Base-by-base conservation (phyloP, 2,329 filamentous ascomycete genomes). In the Colletotrichum cereale region DNA sequence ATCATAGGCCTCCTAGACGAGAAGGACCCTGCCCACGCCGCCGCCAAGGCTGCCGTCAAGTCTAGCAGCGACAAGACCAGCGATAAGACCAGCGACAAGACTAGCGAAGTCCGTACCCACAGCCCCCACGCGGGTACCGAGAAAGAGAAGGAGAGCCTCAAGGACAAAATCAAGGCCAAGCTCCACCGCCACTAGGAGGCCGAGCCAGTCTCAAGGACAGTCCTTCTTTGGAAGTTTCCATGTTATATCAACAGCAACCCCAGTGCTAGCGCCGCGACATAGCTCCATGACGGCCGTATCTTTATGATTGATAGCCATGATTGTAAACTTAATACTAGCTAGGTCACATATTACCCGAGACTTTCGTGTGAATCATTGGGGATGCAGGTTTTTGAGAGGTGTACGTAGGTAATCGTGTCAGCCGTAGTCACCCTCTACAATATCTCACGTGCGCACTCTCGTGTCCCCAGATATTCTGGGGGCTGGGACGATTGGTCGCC, bases 121-220 rank as follows among this genome's bases (percentile, higher is more conserved):
- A 53, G 61, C 55, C 74, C 78, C 58, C 73, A 72, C 53, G 68
- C 40, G 36, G 52, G 57, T 31, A 50, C 24, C n/a, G 70, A 65
- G 52, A 77, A 79, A 73, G 82, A 82, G 66, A 89, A 89, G 81
- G 84, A 83, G 56, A 87, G 87, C 73, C 77, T 92, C 50, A 86
- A 86, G 72, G 85, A 90, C 68, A 91, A 91, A 83, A 88, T 93
- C 80, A 93, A 92, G 87, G 86, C 87, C 67, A 93, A 92, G 84
- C 81, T 93, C 71, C 90, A 92, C 80, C 82, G 81, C 67, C 81
- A 85, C 76, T 84, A 77, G 75, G 48, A 6, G 38, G 38, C 2
- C 3, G 34, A 42, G 26, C 1, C 31, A 26, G 16, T 34, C 21
- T 26, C 18, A 24, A 12, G 14, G n/a, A n/a, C n/a, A n/a, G n/a